Evolutionary conservation across 257 asterid species (phyloP).

Genomic region (Lavandula angustifolia): DNA sequence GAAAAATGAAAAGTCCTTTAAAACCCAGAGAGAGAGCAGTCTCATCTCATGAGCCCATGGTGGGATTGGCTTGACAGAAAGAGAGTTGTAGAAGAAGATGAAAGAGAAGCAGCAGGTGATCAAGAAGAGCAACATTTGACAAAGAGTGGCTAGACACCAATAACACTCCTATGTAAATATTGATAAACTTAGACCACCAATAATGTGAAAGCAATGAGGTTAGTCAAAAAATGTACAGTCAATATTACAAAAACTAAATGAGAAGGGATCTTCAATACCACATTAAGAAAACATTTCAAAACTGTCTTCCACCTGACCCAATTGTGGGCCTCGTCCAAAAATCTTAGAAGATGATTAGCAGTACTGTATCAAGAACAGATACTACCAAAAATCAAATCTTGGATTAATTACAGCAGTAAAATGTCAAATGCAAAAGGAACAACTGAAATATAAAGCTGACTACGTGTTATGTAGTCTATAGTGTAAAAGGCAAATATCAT

Average conservation of each 20-base stretch:
- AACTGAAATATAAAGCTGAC: neutral
- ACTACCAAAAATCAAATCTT: slow-evolving; percentile 17
- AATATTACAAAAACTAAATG: slow-evolving; percentile 26
- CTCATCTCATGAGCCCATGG: slow-evolving; percentile 69
- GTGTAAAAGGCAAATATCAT: slow-evolving; percentile 14
- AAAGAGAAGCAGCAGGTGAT: slow-evolving; percentile 66
- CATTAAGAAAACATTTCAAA: slow-evolving; percentile 14
- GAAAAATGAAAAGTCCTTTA: slow-evolving; percentile 51
- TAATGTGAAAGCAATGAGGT: slow-evolving; percentile 41
- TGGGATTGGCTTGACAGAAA: slow-evolving; percentile 62
- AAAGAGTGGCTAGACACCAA: slow-evolving; percentile 39
- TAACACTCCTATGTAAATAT: slow-evolving; percentile 37
- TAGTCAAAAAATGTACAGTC: slow-evolving; percentile 24
- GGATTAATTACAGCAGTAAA: slow-evolving; percentile 19
- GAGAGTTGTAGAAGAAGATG: slow-evolving; percentile 63
- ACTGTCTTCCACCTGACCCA: slow-evolving; percentile 43
- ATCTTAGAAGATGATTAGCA: slow-evolving; percentile 11
- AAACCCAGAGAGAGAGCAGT: slow-evolving; percentile 52
- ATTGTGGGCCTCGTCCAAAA: slow-evolving; percentile 45
- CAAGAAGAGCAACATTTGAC: slow-evolving; percentile 76
- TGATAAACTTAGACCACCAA: slow-evolving; percentile 58
- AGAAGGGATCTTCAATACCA: slow-evolving; percentile 38
- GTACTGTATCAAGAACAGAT: slow-evolving; percentile 22
- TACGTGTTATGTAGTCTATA: neutral
- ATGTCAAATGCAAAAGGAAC: slow-evolving; percentile 1